Conservation (phyloP, 257 asterid genomes). For the Voacanga thouarsii region DNA sequence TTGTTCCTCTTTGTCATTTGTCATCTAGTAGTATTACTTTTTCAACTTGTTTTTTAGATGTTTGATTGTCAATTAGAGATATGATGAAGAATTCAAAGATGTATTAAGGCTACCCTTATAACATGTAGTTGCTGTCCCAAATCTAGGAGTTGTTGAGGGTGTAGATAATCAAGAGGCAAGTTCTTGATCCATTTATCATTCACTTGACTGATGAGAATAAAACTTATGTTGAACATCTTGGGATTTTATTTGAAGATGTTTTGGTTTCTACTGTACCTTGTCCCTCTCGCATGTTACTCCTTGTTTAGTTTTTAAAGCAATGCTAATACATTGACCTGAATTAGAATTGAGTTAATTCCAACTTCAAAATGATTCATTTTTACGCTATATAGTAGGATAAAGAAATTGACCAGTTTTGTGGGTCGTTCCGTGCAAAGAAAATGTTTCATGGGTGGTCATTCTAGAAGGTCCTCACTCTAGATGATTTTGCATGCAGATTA, state of each 20-base stretch:
- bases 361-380: no score
- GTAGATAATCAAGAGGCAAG: slow-evolving; percentile 75
- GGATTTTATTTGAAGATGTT: not conserved
- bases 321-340: not conserved
- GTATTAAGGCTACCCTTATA: slow-evolving; percentile 18
- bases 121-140: slow-evolving; percentile 74
- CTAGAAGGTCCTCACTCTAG: slow-evolving; percentile 34
- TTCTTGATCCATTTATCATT: slow-evolving; percentile 1
- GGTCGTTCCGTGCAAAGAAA: no score
- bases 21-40: not conserved
- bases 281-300: not conserved
- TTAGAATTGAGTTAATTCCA: not conserved
- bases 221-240: not conserved
- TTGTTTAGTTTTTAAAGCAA: not conserved
- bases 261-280: not conserved
- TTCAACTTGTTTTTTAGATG: not conserved
- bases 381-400: no score
- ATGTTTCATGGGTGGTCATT: no score
- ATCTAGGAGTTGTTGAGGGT: slow-evolving; percentile 71
- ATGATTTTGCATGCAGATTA: slow-evolving; percentile 20
- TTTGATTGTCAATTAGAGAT: not conserved
- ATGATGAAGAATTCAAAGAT: slow-evolving; percentile 3
- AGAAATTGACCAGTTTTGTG: no score
- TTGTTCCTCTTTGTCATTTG: not conserved
- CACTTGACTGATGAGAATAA: not conserved